A percentile compares a stretch with the other conserved stretches of the same genome.
Evolutionary conservation across 352 stramenopile species (phyloP).

Genomic region (Globisporangium spinosum): DNA sequence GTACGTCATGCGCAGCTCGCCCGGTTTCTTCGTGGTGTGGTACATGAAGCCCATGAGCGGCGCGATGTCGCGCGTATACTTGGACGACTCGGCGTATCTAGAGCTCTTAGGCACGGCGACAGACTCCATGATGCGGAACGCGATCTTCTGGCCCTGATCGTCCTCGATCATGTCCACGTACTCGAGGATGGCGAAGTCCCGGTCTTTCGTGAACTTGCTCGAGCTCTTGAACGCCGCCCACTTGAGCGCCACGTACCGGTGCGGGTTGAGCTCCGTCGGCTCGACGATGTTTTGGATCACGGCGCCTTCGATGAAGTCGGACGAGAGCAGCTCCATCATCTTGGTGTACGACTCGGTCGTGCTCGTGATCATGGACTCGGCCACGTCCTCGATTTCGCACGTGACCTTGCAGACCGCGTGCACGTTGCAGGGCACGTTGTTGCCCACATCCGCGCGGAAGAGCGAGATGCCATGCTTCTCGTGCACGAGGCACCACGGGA

Average conservation of each 20-base stretch:
- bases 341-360: slow-evolving; percentile 77
- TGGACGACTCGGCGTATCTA: slow-evolving; percentile 50
- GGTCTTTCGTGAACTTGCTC: slow-evolving; percentile 71
- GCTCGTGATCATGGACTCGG: slow-evolving; percentile 76
- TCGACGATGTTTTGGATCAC: slow-evolving; percentile 81
- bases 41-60: slow-evolving; percentile 87
- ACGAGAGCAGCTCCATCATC: slow-evolving; percentile 85
- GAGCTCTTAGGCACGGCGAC: slow-evolving; percentile 65
- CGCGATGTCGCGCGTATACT: slow-evolving; percentile 70
- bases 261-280: slow-evolving; percentile 52
- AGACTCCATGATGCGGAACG: slow-evolving; percentile 83
- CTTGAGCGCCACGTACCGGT: slow-evolving; percentile 82
- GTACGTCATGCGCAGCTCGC: slow-evolving; percentile 84
- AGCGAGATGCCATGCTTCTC: slow-evolving; percentile 84
- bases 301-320: slow-evolving; percentile 79
- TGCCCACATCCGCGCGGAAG: slow-evolving; percentile 59
- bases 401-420: slow-evolving; percentile 82
- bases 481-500: slow-evolving; percentile 71
- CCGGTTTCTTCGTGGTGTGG: slow-evolving; percentile 72
- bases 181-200: slow-evolving; percentile 81
- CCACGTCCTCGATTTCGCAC: slow-evolving; percentile 77
- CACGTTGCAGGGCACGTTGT: slow-evolving; percentile 78
- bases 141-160: slow-evolving; percentile 76
- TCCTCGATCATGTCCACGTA: slow-evolving; percentile 89
- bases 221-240: slow-evolving; percentile 86